Conservation (phyloP, 352 stramenopile species). For the Globisporangium camurandrum region DNA sequence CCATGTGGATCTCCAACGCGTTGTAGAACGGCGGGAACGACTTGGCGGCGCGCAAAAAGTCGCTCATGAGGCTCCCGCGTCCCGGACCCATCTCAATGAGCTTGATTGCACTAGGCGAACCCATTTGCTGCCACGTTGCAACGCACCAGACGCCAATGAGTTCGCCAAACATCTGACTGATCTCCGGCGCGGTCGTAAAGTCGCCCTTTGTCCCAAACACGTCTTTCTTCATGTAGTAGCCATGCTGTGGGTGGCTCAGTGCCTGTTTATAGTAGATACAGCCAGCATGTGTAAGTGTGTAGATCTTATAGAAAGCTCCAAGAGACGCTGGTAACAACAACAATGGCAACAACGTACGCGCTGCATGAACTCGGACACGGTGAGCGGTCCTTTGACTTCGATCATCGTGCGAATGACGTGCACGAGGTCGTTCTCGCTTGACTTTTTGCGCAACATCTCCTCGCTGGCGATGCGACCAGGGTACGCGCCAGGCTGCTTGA, state of each 20-base stretch:
- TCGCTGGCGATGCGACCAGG: conserved; percentile 17
- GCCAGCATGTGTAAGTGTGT: neutral
- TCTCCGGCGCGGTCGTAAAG: conserved; percentile 93
- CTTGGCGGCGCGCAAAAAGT: conserved; percentile 87
- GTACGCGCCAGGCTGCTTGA: conserved; percentile 42
- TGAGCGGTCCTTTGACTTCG: conserved; percentile 89
- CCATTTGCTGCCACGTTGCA: conserved; percentile 88
- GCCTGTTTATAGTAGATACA: conserved; percentile 18
- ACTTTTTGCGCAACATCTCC: conserved; percentile 29
- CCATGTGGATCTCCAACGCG: conserved; percentile 84
- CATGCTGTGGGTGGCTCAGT: conserved; percentile 88
- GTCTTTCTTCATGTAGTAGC: conserved; percentile 95
- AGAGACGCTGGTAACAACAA: neutral
- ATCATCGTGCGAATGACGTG: conserved; percentile 87
- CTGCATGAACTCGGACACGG: conserved; percentile 93
- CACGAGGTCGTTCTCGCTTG: conserved; percentile 62
- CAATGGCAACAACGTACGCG: conserved; percentile 20
- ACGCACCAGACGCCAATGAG: conserved; percentile 90
- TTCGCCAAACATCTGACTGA: conserved; percentile 92
- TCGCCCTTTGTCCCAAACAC: conserved; percentile 88
- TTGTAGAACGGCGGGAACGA: conserved; percentile 87
- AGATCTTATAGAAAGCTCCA: neutral
- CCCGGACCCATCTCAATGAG: conserved; percentile 91
- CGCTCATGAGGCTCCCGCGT: conserved; percentile 90
- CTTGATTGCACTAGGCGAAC: conserved; percentile 58